These are phyloP conservation scores for Alternaria triticina DNA, from an alignment of 2,329 filamentous ascomycete genomes.

Conservation along the genomic window DNA sequence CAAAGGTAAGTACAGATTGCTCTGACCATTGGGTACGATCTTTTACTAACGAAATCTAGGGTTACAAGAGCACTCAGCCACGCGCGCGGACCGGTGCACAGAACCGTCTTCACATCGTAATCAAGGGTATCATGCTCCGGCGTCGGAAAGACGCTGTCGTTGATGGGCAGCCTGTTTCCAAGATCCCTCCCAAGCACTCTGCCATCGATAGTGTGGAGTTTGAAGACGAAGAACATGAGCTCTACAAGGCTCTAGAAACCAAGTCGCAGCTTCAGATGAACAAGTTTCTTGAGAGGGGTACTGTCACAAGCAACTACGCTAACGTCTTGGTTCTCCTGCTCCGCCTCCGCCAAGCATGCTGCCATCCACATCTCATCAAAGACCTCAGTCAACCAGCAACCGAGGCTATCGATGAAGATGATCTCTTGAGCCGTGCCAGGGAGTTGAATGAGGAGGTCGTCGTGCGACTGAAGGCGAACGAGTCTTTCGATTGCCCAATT, in stretches of 20 bases:
- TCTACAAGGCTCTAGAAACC: constrained; percentile 71
- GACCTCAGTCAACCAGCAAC: constrained; percentile 72
- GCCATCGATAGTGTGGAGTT: constrained; percentile 69
- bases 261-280: constrained; percentile 75
- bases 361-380: constrained; percentile 74
- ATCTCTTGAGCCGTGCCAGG: constrained; percentile 69
- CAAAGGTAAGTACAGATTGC: constrained; percentile 34
- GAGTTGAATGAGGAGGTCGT: constrained; percentile 67
- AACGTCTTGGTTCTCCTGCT: constrained; percentile 80
- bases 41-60: constrained; percentile 9
- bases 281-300: constrained; percentile 73
- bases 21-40: background rate
- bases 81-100: constrained; percentile 60
- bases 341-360: constrained; percentile 80
- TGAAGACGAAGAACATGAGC: constrained; percentile 66
- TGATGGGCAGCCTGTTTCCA: constrained; percentile 78
- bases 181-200: constrained; percentile 70
- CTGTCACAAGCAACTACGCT: constrained; percentile 73
- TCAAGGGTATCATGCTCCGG: constrained; percentile 81
- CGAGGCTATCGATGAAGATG: constrained; percentile 58
- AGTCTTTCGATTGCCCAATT: constrained; percentile 78
- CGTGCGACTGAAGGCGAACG: constrained; percentile 65
- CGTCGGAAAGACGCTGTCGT: constrained; percentile 81
- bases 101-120: constrained; percentile 72
- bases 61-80: constrained; percentile 52